Percentiles rank a stretch among this genome's conserved stretches.
These are phyloP conservation scores for Physcomitrellopsis africana DNA, from an alignment of 225 moss, liverwort and hornwort species.

Conservation along the genomic window DNA sequence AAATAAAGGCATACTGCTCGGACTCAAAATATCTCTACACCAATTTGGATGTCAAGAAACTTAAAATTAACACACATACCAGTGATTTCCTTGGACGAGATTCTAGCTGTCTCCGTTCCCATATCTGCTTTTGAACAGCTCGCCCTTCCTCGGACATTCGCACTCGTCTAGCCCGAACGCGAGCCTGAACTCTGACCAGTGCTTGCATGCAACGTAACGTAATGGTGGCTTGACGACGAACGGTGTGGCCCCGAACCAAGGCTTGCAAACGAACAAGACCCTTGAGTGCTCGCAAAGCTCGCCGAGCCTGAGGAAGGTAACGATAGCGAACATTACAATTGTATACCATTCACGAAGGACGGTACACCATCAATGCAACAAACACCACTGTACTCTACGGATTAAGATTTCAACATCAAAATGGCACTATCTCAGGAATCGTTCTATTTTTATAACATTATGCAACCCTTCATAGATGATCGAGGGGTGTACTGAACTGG, in stretches of 20 bases:
- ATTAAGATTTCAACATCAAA: too few species aligned
- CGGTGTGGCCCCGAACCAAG: constrained; percentile 59
- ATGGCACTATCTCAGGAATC: too few species aligned
- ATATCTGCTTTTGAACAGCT: constrained; percentile 54
- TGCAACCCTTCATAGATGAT: too few species aligned
- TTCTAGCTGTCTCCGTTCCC: constrained; percentile 50
- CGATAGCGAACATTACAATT: background rate
- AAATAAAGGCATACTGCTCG: background rate
- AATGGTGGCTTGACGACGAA: constrained; percentile 62
- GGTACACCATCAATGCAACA: background rate
- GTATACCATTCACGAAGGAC: background rate
- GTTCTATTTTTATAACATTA: too few species aligned
- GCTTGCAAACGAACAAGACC: constrained; percentile 61
- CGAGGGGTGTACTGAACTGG: background rate
- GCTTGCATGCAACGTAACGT: constrained; percentile 65
- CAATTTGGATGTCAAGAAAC: background rate
- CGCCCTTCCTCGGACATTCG: constrained; percentile 69
- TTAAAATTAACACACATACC: constrained; percentile 19
- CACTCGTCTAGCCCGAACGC: constrained; percentile 53
- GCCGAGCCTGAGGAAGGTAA: constrained; percentile 44
- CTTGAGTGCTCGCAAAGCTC: constrained; percentile 61
- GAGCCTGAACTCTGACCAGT: constrained; percentile 61
- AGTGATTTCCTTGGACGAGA: constrained; percentile 45
- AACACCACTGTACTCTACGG: too few species aligned
- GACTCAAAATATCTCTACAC: too few species aligned